Base-by-base conservation (phyloP, 2,329 filamentous ascomycete species). In the Colletotrichum paranaense region DNA sequence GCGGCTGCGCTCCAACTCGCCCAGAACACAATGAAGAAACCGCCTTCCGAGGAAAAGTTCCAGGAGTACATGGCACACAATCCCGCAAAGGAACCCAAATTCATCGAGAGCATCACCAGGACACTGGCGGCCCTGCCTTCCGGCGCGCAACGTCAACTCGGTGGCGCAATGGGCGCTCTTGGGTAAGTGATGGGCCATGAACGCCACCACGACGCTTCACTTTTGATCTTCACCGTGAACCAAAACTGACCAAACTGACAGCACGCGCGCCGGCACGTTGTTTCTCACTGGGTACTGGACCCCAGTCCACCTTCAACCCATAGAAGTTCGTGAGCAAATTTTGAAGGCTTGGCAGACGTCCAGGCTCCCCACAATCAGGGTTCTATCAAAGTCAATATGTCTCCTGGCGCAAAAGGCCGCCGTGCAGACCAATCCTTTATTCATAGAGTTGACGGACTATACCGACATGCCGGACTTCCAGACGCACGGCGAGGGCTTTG, bases 281-380 rank as follows among this genome's bases (percentile, higher is more conserved):
- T 80, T 93, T 6, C 84, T 94, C 59, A 95, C 93, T 0, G 92
- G 93, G n/a, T 89, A 91, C 79, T 86, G 88, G 75, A 89, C 87
- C 0, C 90, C 92, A 1, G 81, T 94, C 58, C 86, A 90, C 66
- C 82, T 89, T 64, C 92, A 94, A 75, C 88, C 92, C 1, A 76
- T 91, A 24, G 81, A 87, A 42, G 83, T 90, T 22, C 89, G 93
- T 49, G 88, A 93, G 78, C 83, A 86, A 35, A 90, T 95, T 62
- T 76, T 95, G 52, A 85, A 88, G 65, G 81, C 84, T 38, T 95
- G 93, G 93, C 79, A 83, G n/a, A 84, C 79, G 2, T 89, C 92
- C 1, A 86, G 89, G 70, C 79, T 92, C 9, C 84, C 86, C 12
- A 78, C 87, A 1, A 84, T 93, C 58, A 88, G 91, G 5, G 78